phyloP scores from a whole-genome alignment of 139 green algal species.

The Coelastrella sp. region DNA sequence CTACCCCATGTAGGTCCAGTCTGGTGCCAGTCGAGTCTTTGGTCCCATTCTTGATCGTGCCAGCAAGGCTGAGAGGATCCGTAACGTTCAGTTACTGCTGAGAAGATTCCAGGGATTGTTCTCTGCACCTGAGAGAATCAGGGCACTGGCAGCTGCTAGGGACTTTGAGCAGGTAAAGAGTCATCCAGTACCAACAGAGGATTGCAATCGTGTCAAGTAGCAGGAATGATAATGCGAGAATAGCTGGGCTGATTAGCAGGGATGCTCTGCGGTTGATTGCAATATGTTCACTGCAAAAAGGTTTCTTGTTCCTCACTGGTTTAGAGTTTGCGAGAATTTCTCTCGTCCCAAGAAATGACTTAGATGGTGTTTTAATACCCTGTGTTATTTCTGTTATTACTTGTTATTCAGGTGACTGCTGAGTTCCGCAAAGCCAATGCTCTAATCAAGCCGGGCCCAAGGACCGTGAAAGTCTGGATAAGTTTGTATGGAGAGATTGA shows the following conservation, averaged over 20 bases:
- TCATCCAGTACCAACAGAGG: no score
- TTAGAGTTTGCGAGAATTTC: no score
- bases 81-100: conserved; percentile 66
- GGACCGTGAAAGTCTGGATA: conserved; percentile 25
- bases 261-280: neutral
- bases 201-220: no score
- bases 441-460: conserved; percentile 40
- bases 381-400: neutral
- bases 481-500: conserved; percentile 45
- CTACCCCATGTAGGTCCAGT: conserved; percentile 42
- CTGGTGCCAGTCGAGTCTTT: conserved; percentile 59
- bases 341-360: neutral
- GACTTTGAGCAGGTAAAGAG: conserved; percentile 64
- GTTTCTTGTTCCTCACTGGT: no score
- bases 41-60: conserved; percentile 66
- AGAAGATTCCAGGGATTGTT: conserved; percentile 72
- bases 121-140: conserved; percentile 61
- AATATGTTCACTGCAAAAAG: no score
- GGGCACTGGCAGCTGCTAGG: conserved; percentile 39
- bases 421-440: conserved; percentile 44
- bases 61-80: conserved; percentile 66
- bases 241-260: neutral
- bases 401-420: conserved; percentile 29
- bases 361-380: neutral
- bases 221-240: no score